A percentile compares a stretch with the other conserved stretches of the same genome.
These are phyloP conservation scores for Adansonia gregorii DNA, from an alignment of 441 rosid genomes.

Conservation along the genomic window DNA sequence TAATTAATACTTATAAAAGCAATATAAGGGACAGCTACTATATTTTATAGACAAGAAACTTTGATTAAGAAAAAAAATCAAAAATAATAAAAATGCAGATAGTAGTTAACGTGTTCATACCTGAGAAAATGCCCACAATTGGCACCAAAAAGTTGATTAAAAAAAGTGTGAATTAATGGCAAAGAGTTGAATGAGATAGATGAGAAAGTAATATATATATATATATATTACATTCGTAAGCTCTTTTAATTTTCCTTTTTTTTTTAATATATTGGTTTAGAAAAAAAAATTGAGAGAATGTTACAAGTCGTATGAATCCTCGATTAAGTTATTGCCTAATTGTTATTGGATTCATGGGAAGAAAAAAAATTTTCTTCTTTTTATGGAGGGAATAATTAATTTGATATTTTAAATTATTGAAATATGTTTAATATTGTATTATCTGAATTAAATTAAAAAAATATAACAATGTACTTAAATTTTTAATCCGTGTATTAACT, in stretches of 20 bases:
- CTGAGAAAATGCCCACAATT: slow-evolving; percentile 32
- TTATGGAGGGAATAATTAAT: not conserved
- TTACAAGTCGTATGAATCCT: not conserved
- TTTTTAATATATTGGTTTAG: not conserved
- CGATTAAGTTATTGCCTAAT: no score
- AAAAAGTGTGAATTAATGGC: slow-evolving; percentile 9
- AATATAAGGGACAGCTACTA: not conserved
- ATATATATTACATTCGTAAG: no score
- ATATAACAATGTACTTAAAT: no score
- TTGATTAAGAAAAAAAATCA: not conserved
- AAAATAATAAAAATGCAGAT: not conserved
- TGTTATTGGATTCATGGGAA: no score
- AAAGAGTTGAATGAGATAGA: not conserved
- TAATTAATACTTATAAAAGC: not conserved
- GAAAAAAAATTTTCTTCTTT: no score
- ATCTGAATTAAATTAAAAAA: no score
- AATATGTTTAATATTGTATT: no score
- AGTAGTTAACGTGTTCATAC: slow-evolving; percentile 22
- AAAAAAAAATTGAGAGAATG: not conserved
- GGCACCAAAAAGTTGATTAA: slow-evolving; percentile 21
- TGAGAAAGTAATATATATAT: not conserved
- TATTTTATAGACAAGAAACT: not conserved
- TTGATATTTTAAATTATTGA: no score
- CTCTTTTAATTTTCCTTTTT: no score
- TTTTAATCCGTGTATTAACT: no score